Percentiles rank a stretch among this genome's conserved stretches.
phyloP scores from a whole-genome alignment of 2,329 filamentous ascomycete species.

The Trichoderma cornu-damae region DNA sequence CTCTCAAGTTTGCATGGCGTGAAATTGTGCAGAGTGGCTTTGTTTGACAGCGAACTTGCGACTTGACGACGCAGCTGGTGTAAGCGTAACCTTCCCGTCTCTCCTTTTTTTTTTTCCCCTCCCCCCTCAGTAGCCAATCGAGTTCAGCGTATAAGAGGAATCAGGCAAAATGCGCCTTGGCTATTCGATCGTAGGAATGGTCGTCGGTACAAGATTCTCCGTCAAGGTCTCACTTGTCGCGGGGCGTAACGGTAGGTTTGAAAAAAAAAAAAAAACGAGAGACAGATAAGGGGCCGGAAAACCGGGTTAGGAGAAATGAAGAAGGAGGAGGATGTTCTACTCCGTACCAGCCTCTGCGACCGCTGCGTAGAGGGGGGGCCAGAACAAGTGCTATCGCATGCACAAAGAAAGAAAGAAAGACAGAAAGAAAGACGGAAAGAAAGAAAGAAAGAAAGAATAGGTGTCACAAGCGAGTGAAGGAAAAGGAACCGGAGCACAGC shows the following conservation, averaged over 20 bases:
- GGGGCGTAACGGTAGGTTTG: not conserved
- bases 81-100: not conserved
- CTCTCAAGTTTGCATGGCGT: conserved; percentile 16
- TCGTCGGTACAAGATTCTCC: conserved; percentile 19
- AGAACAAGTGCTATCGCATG: not conserved
- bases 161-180: not conserved
- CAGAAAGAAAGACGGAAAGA: too few species aligned
- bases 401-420: not conserved
- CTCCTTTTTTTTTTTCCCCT: too few species aligned
- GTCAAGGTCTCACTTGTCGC: conserved; percentile 30
- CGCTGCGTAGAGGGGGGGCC: not conserved
- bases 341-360: conserved; percentile 6
- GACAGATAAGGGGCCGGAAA: conserved; percentile 3
- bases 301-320: not conserved
- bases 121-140: not conserved
- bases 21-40: not conserved
- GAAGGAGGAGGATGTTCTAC: not conserved
- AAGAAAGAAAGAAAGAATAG: not conserved
- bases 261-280: too few species aligned
- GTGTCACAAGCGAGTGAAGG: conserved; percentile 11
- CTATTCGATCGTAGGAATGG: conserved; percentile 4
- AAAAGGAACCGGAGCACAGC: not conserved
- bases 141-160: not conserved
- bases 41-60: conserved; percentile 28
- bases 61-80: conserved; percentile 12